Base-by-base conservation (phyloP, 2,329 filamentous ascomycete species). In the Penicillium janthinellum region DNA sequence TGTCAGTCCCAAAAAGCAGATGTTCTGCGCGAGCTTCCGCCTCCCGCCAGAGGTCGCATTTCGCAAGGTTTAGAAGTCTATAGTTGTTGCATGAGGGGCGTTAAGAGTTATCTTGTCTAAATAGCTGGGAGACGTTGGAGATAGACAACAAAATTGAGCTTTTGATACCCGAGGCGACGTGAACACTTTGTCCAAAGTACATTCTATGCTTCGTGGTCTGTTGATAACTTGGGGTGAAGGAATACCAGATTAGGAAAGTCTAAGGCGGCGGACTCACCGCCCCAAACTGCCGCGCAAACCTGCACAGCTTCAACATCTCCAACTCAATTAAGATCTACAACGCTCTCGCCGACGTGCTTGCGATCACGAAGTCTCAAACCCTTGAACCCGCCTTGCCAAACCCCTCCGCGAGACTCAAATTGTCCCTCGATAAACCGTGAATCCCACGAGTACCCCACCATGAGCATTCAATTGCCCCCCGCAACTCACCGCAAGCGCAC, bases 11-110 rank as follows among this genome's bases (percentile, higher is more conserved):
- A 89, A 91, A 71, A 99, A 99, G 83, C 86, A 90, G 72, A 97
- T 97, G 93, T 98, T 94, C 76, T 98, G 95, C 75, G 94, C 92
- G 34, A 96, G 88, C 67, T 98, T 99, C 78, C 86, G 92, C 63
- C 73, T 99, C 61, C 95, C 95, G 2, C 78, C 81, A 37, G 87
- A 91, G 68, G 91, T 97, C 5, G 95, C 93, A 14, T 97, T 96
- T 79, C 70, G 67, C 28, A 70, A 72, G 52, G 56, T 58, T 35
- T 58, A 58, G 49, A 39, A 35, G 59, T 62, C 25, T 71, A 65
- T 56, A 60, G 47, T 57, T 61, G 28, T 28, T 35, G 57, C 58
- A 67, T 68, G 59, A 49, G 41, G 59, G 64, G 67, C 60, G 63
- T 67, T 68, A 17, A 44, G 51, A 48, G 42, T 54, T 38, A 5